Base-by-base conservation (phyloP, 2,329 filamentous ascomycete genomes). In the Fusarium chuoi region DNA sequence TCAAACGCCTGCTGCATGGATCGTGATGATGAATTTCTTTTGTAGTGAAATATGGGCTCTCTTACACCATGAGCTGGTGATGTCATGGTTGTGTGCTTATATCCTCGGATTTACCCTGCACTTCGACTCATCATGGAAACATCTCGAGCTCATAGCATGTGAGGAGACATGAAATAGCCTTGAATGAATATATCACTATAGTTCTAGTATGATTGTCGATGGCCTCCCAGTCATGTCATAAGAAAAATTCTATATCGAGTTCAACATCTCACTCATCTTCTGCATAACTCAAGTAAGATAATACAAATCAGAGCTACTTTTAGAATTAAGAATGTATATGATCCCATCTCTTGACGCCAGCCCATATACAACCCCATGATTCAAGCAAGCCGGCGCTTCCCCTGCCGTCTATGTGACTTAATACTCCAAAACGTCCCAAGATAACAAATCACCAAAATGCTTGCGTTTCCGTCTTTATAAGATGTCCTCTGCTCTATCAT, bases 381-480 rank as follows among this genome's bases (percentile, higher is more conserved):
- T 65, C 63, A 75, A 72, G 61, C 39, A 72, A 60, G 44, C 65
- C 65, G 57, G 67, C 57, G 44, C 64, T 57, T 56, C 62, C 59
- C 56, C 42, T 59, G 55, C 58, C 52, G 61, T 65, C 75, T 73
- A 75, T 75, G 57, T 33, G 61, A 68, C 70, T 73, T 68, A 66
- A 65, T 69, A 78, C 77, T 78, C 77, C 77, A 60, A 63, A 75
- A 78, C 68, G 73, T 71, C 73, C 70, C 62, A 73, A 72, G 62
- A 70, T 66, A 76, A 72, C 67, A 48, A 65, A 41, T 54, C 62
- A 67, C 66, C 64, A 65, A 65, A 65, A 75, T 77, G 75, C 74
- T 78, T 77, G 77, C 76, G 75, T 77, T 68, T 56, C 71, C 63
- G 49, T 68, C 62, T 78, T 74, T 79, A 79, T 79, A 62, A 49